Percentiles rank a stretch among this genome's conserved stretches.
These are phyloP conservation scores for Nannizzia gypsea DNA, from an alignment of 2,329 filamentous ascomycete genomes.

Conservation along the genomic window DNA sequence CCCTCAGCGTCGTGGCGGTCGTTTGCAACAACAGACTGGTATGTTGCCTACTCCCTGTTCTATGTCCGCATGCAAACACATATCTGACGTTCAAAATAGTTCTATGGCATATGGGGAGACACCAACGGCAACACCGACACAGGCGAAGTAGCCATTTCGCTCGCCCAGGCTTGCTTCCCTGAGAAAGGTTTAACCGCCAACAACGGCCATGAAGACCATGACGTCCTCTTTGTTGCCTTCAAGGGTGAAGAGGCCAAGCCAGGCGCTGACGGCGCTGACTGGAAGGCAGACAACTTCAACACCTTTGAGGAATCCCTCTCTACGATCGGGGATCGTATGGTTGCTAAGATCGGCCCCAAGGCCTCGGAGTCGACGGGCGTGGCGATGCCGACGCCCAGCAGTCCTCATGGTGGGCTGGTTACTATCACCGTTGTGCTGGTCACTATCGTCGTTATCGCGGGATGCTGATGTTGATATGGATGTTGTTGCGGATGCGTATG, in stretches of 20 bases:
- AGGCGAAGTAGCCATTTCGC: slow-evolving; percentile 47
- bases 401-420: background rate
- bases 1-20: slow-evolving; percentile 45
- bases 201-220: slow-evolving; percentile 44
- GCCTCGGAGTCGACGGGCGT: background rate
- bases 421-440: background rate
- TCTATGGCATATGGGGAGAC: slow-evolving; percentile 50
- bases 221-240: slow-evolving; percentile 54
- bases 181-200: slow-evolving; percentile 41
- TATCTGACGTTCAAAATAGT: slow-evolving; percentile 16
- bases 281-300: slow-evolving; percentile 39
- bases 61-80: background rate
- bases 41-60: slow-evolving; percentile 3
- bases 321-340: slow-evolving; percentile 15
- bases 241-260: slow-evolving; percentile 47
- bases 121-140: slow-evolving; percentile 47
- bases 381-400: background rate
- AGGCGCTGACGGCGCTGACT: slow-evolving; percentile 42
- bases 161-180: slow-evolving; percentile 49
- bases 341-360: slow-evolving; percentile 17
- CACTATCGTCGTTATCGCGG: background rate
- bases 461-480: background rate
- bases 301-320: slow-evolving; percentile 33
- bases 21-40: slow-evolving; percentile 42
- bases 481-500: no score